Percentiles rank a stretch among this genome's conserved stretches.
These are phyloP conservation scores for Saccharomycopsis fibuligera DNA, from an alignment of 805 yeast genomes.

Conservation along the genomic window DNA sequence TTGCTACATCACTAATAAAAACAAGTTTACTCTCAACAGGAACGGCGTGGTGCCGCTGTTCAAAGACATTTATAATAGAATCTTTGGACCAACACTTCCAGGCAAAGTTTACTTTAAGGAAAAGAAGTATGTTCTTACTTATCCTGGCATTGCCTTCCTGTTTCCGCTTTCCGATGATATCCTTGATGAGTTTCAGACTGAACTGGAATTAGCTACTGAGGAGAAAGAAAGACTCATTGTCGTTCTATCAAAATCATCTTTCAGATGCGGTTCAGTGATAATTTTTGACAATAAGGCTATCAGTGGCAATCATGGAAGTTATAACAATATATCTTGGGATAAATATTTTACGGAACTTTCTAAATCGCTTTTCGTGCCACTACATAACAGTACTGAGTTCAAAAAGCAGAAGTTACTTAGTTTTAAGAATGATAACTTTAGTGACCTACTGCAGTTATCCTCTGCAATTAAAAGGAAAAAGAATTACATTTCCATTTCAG, in stretches of 20 bases:
- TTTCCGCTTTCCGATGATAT: constrained; percentile 1
- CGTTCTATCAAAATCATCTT: neutral
- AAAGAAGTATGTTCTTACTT: constrained; percentile 37
- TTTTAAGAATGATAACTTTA: neutral
- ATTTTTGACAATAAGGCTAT: neutral
- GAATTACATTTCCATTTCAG: neutral
- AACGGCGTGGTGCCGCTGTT: constrained; percentile 23
- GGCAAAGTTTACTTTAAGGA: constrained; percentile 32
- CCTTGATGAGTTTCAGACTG: neutral
- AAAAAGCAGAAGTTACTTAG: neutral
- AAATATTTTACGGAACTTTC: neutral
- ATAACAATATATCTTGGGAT: neutral
- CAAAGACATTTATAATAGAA: constrained; percentile 42
- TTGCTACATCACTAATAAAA: constrained; percentile 2
- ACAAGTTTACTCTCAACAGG: constrained; percentile 5
- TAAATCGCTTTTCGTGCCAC: neutral
- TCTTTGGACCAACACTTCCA: constrained; percentile 56
- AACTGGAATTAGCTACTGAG: neutral
- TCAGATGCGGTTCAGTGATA: constrained; percentile 5
- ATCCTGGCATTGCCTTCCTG: constrained; percentile 44
- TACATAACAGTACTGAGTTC: neutral
- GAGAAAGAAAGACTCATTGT: constrained; percentile 9
- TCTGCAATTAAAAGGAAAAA: neutral
- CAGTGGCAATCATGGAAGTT: neutral
- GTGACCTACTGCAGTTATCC: neutral